Percentiles rank a stretch among this genome's conserved stretches.
Conservation (phyloP, 305 asterid genomes). For the Withania somnifera region DNA sequence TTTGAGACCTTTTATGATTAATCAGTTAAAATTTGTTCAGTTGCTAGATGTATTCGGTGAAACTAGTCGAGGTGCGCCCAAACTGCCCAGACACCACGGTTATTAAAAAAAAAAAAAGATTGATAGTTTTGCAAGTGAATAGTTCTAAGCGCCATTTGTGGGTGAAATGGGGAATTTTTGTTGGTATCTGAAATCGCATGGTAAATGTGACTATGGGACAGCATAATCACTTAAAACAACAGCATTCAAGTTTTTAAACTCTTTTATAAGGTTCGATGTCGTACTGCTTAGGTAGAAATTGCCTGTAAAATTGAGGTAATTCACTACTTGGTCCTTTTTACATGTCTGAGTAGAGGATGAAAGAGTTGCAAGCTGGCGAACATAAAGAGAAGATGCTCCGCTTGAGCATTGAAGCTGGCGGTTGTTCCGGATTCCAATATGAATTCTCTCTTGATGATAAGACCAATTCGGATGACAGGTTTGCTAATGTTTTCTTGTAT, state of each 20-base stretch:
- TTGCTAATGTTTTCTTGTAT: neutral
- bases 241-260: neutral
- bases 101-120: no score
- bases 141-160: neutral
- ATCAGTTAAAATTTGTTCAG: no score
- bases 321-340: neutral
- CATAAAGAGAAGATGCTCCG: slow-evolving; percentile 59
- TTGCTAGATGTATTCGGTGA: no score
- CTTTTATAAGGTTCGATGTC: neutral
- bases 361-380: slow-evolving; percentile 74
- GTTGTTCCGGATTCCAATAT: slow-evolving; percentile 97
- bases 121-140: neutral
- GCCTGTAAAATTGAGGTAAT: neutral
- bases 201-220: neutral
- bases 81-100: no score
- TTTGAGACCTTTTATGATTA: no score
- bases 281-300: neutral
- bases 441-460: slow-evolving; percentile 77
- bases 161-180: neutral
- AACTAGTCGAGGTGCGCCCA: no score
- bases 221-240: neutral
- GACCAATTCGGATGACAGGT: slow-evolving; percentile 78
- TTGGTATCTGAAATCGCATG: neutral
- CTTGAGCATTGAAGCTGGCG: slow-evolving; percentile 91
- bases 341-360: slow-evolving; percentile 45